Evolutionary conservation across 177 flowering plant genomes (phyloP), one percentile per base, ranked within the genome.

Genomic region (Vitis hybrid): DNA sequence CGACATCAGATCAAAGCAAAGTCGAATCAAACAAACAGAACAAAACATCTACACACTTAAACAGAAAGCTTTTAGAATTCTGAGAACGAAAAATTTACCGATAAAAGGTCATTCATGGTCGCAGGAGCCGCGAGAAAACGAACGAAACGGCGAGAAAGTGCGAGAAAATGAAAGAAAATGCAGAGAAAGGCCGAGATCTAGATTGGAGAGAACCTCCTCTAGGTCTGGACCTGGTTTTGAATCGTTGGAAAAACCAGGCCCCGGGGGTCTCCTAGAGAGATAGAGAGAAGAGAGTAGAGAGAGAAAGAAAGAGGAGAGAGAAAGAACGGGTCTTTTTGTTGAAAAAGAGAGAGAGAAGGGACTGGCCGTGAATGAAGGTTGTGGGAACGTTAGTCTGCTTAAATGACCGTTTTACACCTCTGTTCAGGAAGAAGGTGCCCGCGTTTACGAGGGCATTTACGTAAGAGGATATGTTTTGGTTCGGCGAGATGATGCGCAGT

Each of bases 71-170:
- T 3, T 30, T 2, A 3, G 9, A 3, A 1, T 39, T 39, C n/a
- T 14, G 19, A 19, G 26, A 23, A 51, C 8, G 21, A 14, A 51
- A 64, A 45, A 17, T 8, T 69, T 79, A 82, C 87, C 78, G 80
- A 6, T 64, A 85, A 64, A 50, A 85, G 88, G 69, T 85, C 78
- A 75, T 85, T 85, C 88, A 85, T 85, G 56, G 66, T 77, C 49
- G 51, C 71, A 54, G 21, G 56, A 72, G 76, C 60, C 62, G 66
- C 56, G 50, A 11, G 51, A 57, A 14, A 10, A 65, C 52, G 32
- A 19, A 32, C 14, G 59, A 50, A 30, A 54, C 58, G 21, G 18
- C 49, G 52, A 23, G 56, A 49, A 48, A 39, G 65, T 6, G 17
- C 11, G 17, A 17, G 48, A 45, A 13, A 11, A 49, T 51, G 67